Evolutionary conservation across 208 protist genomes (phyloP), one percentile per base, ranked within the genome.

Genomic region (Angomonas deanei): DNA sequence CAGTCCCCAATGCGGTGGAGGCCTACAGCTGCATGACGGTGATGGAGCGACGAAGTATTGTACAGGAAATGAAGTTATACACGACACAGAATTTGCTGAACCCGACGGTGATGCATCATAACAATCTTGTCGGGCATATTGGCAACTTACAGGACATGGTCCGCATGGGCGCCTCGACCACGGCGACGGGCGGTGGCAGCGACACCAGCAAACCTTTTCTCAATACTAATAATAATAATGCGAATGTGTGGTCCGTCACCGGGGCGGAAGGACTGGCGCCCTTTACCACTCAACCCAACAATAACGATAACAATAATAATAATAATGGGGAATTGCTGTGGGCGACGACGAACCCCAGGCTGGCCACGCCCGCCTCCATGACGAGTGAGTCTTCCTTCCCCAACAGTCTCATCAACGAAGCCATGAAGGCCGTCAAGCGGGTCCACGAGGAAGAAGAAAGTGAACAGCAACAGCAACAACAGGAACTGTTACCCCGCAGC

Each of bases 1-100:
- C 72, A 6, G 68, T 78, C 19, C 72, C 72, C 2, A 78, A 74
- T 62, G 60, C 72, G 1, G n/a, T 72, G n/a, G 66, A 78, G 52
- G 57, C 61, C 8, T 28, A 52, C 52, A 78, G 72, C 31, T 56
- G 70, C 46, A 21, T 78, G 26, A 26, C 32, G 38, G 28, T 66
- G 5, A 63, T 70, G 36, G 56, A 54, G n/a, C n/a, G 24, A 46
- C 68, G 49, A 57, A 57, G 1, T n/a, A n/a, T n/a, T n/a, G n/a
- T n/a, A n/a, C n/a, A n/a, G n/a, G n/a, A n/a, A n/a, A n/a, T n/a
- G n/a, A n/a, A n/a, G n/a, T n/a, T n/a, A n/a, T n/a, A n/a, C n/a
- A n/a, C n/a, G n/a, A n/a, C n/a, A n/a, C n/a, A n/a, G n/a, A n/a
- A n/a, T n/a, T n/a, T n/a, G n/a, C n/a, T n/a, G n/a, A n/a, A n/a